Base-by-base conservation (phyloP, 768 basidiomycete species). In the Calocera cornea region DNA sequence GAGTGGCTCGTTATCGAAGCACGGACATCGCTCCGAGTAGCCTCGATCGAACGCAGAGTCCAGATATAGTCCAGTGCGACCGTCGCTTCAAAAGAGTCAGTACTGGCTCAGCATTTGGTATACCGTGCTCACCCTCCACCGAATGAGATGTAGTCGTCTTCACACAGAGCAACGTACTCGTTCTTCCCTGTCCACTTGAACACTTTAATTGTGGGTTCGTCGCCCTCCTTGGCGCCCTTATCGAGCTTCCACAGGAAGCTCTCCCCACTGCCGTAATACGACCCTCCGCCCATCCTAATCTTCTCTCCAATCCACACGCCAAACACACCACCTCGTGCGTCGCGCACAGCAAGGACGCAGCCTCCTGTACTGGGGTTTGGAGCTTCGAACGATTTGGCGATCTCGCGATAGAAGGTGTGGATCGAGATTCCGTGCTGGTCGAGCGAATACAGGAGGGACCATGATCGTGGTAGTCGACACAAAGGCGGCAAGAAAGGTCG, bases 401-500 rank as follows among this genome's bases (percentile, higher is more conserved):
- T 72, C 10, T 73, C 71, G 16, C 72, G 72, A 75, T 97, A 97
- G 3, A 97, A 82, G 0, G 95, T 97, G 50, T 88, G 86, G 16
- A 97, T 80, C 14, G 92, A 95, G 50, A 95, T 93, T 0, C 95
- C 95, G 71, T 98, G 90, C 72, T 97, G 94, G 73, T 98, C 95
- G 19, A 97, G 81, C 17, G 92, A 94, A 78, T 95, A 94, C 3
- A 93, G 77, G 0, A 95, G 82, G 0, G 83, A 82, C 93, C 93
- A 95, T 33, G 80, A 78, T 7, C 81, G 79, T 0, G 87, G 82
- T 19, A 95, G 83, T 2, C 88, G 86, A 1, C 84, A 80, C 5
- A 94, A 82, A 0, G 90, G 85, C 0, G 92, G 88, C 0, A 95
- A 14, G n/a, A 44, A 64, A 44, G 65, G 14, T 76, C 85, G 38